Evolutionary conservation across 441 rosid species (phyloP).

Genomic region (Rhodomyrtus psidioides): DNA sequence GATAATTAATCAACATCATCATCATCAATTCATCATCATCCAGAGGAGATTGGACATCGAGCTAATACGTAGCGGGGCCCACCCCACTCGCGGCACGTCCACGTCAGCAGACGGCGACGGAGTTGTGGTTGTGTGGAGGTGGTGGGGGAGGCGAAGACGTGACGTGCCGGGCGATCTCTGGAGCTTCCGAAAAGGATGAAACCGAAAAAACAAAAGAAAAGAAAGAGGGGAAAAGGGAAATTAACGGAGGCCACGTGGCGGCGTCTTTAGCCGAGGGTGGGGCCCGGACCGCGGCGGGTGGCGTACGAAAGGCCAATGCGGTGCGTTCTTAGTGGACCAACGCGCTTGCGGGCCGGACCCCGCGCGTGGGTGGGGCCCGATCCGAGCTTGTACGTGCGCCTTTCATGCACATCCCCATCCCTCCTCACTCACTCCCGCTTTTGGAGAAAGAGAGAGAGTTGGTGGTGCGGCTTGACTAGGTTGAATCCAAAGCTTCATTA

Average conservation of each 20-base stretch:
- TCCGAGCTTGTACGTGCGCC: not conserved
- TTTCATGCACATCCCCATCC: not conserved
- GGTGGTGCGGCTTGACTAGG: not conserved
- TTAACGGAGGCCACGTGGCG: conserved; percentile 24
- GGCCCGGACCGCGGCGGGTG: not conserved
- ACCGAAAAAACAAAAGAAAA: too few species aligned
- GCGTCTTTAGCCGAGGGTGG: not conserved
- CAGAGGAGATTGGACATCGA: too few species aligned
- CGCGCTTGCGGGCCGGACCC: not conserved
- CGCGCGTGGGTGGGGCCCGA: not conserved
- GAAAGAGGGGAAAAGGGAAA: too few species aligned
- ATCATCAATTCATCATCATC: too few species aligned
- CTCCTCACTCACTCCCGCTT: not conserved
- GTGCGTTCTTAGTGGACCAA: not conserved
- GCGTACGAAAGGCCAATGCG: not conserved
- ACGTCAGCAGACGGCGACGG: conserved; percentile 11
- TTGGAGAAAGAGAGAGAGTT: not conserved
- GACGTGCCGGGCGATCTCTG: conserved; percentile 17
- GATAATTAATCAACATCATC: not conserved
- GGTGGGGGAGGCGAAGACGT: not conserved
- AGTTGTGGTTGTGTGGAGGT: too few species aligned
- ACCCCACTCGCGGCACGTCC: not conserved
- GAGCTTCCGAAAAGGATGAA: not conserved
- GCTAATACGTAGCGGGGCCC: not conserved
- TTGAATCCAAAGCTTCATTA: not conserved